Percentiles rank a stretch among this genome's conserved stretches.
These are phyloP conservation scores for Pyrenophora seminiperda DNA, from an alignment of 2,329 filamentous ascomycete genomes.

Conservation along the genomic window DNA sequence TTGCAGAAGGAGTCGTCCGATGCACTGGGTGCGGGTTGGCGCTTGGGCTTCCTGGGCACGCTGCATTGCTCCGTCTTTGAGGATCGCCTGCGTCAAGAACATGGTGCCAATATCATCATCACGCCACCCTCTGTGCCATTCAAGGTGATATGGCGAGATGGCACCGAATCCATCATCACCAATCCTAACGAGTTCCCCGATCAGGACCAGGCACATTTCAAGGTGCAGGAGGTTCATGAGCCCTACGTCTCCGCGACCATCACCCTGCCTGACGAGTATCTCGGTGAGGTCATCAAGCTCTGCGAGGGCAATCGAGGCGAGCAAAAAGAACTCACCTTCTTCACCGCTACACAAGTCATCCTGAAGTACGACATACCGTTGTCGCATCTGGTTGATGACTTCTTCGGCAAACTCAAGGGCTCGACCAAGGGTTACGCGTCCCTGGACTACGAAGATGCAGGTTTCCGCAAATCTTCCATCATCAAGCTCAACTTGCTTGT, in stretches of 20 bases:
- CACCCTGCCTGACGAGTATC: constrained; percentile 89
- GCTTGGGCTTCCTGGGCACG: constrained; percentile 92
- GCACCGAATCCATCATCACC: constrained; percentile 76
- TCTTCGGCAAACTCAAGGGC: constrained; percentile 96
- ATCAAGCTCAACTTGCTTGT: constrained; percentile 91
- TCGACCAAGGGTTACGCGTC: constrained; percentile 94
- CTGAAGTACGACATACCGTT: constrained; percentile 89
- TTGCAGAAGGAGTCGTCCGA: constrained; percentile 94
- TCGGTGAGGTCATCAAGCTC: constrained; percentile 92
- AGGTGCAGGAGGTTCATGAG: constrained; percentile 68
- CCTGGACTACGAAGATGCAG: constrained; percentile 94
- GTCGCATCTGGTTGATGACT: constrained; percentile 89
- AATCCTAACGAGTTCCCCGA: constrained; percentile 91
- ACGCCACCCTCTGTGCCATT: constrained; percentile 95
- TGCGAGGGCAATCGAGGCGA: constrained; percentile 88
- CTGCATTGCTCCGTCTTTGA: constrained; percentile 99
- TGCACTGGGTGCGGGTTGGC: constrained; percentile 90
- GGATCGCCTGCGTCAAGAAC: constrained; percentile 90
- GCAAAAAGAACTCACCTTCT: constrained; percentile 87
- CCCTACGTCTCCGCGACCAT: constrained; percentile 82
- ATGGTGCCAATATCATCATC: constrained; percentile 93
- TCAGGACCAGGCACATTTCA: constrained; percentile 60
- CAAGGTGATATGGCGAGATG: constrained; percentile 78
- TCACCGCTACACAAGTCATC: constrained; percentile 90
- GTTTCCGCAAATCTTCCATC: constrained; percentile 78